Evolutionary conservation across 2,329 filamentous ascomycete species (phyloP), one percentile per base, ranked within the genome.

Genomic region (Sarocladium strictum): DNA sequence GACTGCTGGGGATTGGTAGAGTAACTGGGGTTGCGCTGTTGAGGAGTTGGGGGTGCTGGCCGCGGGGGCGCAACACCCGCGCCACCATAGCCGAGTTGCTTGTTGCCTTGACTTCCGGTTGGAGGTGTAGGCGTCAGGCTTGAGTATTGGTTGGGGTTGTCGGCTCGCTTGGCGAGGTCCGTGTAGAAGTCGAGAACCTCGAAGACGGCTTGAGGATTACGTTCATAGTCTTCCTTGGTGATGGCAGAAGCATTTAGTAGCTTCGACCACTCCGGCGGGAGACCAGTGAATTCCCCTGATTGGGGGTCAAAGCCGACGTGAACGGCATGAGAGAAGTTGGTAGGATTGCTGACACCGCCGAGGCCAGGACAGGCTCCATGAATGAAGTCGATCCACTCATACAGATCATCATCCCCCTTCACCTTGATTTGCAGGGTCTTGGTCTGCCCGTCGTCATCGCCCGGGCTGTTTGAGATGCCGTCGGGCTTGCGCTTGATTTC

Each of bases 381-480:
- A 61, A 99, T 95, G 69, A 92, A 90, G 70, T 99, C 94, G 65
- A 97, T 96, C 94, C 94, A 99, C 64, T 96, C 91, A 71, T 99
- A 99, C 54, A 99, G 84, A 62, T 99, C 94, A 66, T 96, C 93
- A 65, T 99, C 94, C 55, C 86, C 88, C 72, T 97, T 96, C 63
- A 97, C 91, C 68, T 89, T 90, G 69, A 96, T 94, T 59, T 94
- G 91, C 53, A 97, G 83, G 3, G 90, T 89, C 68, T 89, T 90
- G 56, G 86, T 88, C 9, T 86, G 81, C 32, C 89, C 85, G 60
- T 97, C 93, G 60, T 90, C 86, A 45, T 89, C 88, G 53, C 86
- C 83, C 11, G 90, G 82, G 57, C 87, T 89, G 52, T 80, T 83
- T 47, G 86, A 89, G 37, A 79, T 73, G 37, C 83, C 85, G 62